Percentiles rank a stretch among this genome's conserved stretches.
Conservation (phyloP, 1,284 basidiomycete species). For the Fistulinella staudtii region DNA sequence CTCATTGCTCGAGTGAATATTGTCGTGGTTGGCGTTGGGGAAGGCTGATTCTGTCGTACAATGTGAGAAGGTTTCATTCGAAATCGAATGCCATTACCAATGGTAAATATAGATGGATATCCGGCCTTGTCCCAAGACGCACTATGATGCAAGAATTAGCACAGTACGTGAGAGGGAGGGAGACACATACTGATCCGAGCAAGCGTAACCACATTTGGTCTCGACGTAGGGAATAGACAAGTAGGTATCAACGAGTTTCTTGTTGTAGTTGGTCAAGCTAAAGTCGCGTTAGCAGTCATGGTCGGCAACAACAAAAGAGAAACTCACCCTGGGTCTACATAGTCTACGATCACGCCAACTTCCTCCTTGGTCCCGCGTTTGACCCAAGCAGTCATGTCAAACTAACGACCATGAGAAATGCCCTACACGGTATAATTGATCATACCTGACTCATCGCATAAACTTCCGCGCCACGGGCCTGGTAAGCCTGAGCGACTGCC, state of each 20-base stretch:
- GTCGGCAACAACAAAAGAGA: neutral
- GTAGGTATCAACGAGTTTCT: constrained; percentile 72
- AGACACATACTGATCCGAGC: constrained; percentile 77
- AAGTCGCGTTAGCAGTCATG: constrained; percentile 1
- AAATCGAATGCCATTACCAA: constrained; percentile 50
- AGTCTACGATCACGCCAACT: constrained; percentile 91
- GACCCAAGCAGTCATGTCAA: constrained; percentile 97
- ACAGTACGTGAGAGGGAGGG: constrained; percentile 19
- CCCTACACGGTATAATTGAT: neutral
- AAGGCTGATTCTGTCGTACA: constrained; percentile 59
- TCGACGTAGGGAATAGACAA: constrained; percentile 73
- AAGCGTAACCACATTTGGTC: constrained; percentile 92
- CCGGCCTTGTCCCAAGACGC: constrained; percentile 86
- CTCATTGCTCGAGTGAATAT: constrained; percentile 83
- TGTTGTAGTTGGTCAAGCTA: constrained; percentile 80
- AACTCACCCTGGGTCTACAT: constrained; percentile 61
- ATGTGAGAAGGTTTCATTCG: constrained; percentile 12
- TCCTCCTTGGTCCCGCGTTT: constrained; percentile 84
- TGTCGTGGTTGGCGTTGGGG: constrained; percentile 64
- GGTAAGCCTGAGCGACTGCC: constrained; percentile 83
- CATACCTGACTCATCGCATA: constrained; percentile 84
- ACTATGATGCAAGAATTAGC: constrained; percentile 38
- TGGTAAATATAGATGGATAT: constrained; percentile 80
- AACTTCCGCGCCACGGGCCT: constrained; percentile 59
- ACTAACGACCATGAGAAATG: constrained; percentile 40